Base-by-base conservation (phyloP, 2,329 filamentous ascomycete genomes). In the Fusarium euwallaceae region DNA sequence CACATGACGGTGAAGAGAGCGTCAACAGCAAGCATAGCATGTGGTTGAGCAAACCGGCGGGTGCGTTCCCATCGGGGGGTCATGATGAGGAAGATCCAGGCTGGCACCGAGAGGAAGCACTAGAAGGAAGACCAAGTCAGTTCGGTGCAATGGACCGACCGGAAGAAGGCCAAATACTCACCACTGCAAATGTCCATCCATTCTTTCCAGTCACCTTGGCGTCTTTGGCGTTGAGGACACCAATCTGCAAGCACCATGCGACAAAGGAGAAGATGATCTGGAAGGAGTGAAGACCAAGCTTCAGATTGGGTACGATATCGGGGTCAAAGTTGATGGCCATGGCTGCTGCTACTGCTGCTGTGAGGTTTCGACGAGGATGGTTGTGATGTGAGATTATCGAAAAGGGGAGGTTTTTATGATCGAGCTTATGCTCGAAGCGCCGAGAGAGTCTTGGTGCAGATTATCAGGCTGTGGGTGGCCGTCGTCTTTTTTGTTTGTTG, bases 41-140 rank as follows among this genome's bases (percentile, higher is more conserved):
- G 88, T 4, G 91, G 90, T 68, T 92, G 85, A 61, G 91, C 91
- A 63, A 91, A 85, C 72, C 86, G 89, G 64, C 89, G 87, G 6
- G 91, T 91, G 72, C 91, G 87, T 58, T 87, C 86, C 80, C 90
- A 93, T 63, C 91, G 87, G 48, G 91, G 91, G 4, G 90, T 88
- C 87, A 92, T 90, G 76, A 89, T 86, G 59, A 92, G 86, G 82
- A 90, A 93, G 70, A 93, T 86, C 85, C 91, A 91, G 53, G 90
- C 89, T 0, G 90, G 90, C 56, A 92, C 84, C 17, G 88, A 88
- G 36, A 93, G 82, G 83, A 93, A 92, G 82, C 89, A 92, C 91
- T 93, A 34, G 32, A 69, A 64, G 27, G 27, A 7, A 22, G 37
- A 63, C 2, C 34, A 37, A 9, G 45, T 69, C 48, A 77, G 74